Base-by-base conservation (phyloP, 2,329 filamentous ascomycete species). In the Cladophialophora yegresii region DNA sequence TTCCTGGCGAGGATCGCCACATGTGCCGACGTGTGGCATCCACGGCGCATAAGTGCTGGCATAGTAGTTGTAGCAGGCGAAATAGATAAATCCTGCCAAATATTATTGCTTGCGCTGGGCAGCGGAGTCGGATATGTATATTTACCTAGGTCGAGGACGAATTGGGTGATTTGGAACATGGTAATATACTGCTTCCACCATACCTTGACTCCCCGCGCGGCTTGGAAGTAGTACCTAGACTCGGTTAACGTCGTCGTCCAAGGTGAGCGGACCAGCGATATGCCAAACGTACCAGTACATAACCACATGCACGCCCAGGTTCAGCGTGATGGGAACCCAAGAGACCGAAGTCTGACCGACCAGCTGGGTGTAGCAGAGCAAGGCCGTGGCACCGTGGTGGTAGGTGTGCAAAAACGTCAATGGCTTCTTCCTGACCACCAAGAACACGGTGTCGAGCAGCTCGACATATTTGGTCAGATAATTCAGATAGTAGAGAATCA, bases 201-300 rank as follows among this genome's bases (percentile, higher is more conserved):
- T 81, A 97, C 95, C 75, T 89, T 89, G 79, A 98, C 87, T 72
- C 95, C 95, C 73, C 93, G 92, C 59, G 93, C 93, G 75, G 91
- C 93, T 85, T 98, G 93, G 89, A 98, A 98, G 87, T 98, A 98
- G 88, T 98, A 98, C 93, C 93, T 97, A 89, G 96, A 96, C 92
- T 13, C 96, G 97, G 28, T 20, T 26, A 40, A 12, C 7, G 9
- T 32, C 20, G 20, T 28, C 26, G 26, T 28, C 6, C 26, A 28
- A 28, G 20, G 12, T 28, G 13, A 8, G n/a, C 7, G 13, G 16
- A n/a, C 28, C 13, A 8, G 32, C 32, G 4, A 3, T 4, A 47
- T 4, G 9, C 22, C 8, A 28, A 20, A 51, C 67, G 55, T 97
- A 97, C 93, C 93, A 98, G 89, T 98, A 98, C 93, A 98, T 98